Base-by-base conservation (phyloP, 208 protist species). In the Porcisia hertigi region DNA sequence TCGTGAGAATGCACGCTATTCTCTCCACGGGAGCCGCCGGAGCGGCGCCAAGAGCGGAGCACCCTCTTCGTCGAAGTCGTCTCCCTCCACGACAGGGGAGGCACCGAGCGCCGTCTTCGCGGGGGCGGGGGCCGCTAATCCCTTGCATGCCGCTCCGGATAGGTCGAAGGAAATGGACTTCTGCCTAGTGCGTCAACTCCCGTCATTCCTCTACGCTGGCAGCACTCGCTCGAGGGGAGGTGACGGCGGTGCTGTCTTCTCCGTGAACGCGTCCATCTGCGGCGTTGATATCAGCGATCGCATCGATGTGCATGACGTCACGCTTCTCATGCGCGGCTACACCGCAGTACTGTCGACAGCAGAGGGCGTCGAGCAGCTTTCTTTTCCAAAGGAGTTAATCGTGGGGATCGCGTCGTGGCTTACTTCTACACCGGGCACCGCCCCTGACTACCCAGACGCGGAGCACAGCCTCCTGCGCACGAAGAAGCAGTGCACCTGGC, bases 361-460 rank as follows among this genome's bases (percentile, higher is more conserved):
- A 11, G 71, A 73, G 34, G 73, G 83, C n/a, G 81, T 83, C 2
- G 73, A 81, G 1, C 25, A 52, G 14, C 16, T 94, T n/a, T 34
- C 81, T 1, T 71, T 95, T 23, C 91, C 91, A 0, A 66, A 55
- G n/a, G 87, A 93, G 77, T 71, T 93, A 11, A 92, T 95, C 39
- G 67, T 75, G 18, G 39, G 57, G 34, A 69, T 94, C 8, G 65
- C 69, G 16, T 72, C 83, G 47, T 94, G 90, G 88, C 73, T 91
- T 3, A 71, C 73, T 0, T 47, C 1, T 5, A 8, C 12, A 1
- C 7, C n/a, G 23, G 59, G 72, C 49, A 69, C 9, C 23, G 30
- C 25, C 3, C 57, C 41, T 1, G 55, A 63, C 52, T 58, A n/a
- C 18, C 71, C 41, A 60, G 25, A 47, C 25, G 66, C 69, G 1